These are phyloP conservation scores for Diaporthe batatas DNA, from an alignment of 2,329 filamentous ascomycete genomes.

Conservation along the genomic window DNA sequence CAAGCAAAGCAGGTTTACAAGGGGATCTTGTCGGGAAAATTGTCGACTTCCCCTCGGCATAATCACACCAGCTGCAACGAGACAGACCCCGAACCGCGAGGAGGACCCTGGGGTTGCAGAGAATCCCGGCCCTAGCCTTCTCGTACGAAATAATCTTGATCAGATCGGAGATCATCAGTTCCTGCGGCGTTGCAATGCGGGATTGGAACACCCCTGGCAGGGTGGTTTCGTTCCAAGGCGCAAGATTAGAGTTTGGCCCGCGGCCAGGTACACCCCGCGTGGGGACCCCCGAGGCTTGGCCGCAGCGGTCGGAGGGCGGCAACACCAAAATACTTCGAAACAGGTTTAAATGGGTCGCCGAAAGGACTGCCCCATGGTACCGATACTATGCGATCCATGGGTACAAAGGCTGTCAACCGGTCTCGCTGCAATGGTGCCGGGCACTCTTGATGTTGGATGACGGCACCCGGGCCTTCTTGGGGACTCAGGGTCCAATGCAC, in stretches of 20 bases:
- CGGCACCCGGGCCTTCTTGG: neutral
- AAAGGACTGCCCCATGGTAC: conserved; percentile 3
- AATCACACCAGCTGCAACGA: conserved; percentile 14
- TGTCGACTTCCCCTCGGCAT: neutral
- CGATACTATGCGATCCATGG: neutral
- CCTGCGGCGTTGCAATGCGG: neutral
- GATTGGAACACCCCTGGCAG: conserved; percentile 8
- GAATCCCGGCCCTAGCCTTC: neutral
- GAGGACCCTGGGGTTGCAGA: conserved; percentile 9
- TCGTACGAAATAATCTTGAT: neutral
- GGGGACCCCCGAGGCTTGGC: neutral
- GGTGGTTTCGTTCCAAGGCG: conserved; percentile 13
- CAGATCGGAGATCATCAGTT: conserved; percentile 27
- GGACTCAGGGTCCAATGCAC: neutral
- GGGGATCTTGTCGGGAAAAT: neutral
- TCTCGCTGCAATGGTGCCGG: neutral
- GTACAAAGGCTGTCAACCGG: no score
- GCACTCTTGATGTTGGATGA: no score
- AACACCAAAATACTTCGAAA: neutral
- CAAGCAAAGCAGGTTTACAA: conserved; percentile 5
- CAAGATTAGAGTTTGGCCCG: conserved; percentile 10
- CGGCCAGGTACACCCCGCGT: conserved; percentile 3
- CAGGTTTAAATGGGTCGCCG: neutral
- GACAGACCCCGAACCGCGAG: neutral
- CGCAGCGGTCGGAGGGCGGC: neutral